These are phyloP conservation scores for Alternaria alternata DNA, from an alignment of 2,329 filamentous ascomycete genomes.

Conservation along the genomic window DNA sequence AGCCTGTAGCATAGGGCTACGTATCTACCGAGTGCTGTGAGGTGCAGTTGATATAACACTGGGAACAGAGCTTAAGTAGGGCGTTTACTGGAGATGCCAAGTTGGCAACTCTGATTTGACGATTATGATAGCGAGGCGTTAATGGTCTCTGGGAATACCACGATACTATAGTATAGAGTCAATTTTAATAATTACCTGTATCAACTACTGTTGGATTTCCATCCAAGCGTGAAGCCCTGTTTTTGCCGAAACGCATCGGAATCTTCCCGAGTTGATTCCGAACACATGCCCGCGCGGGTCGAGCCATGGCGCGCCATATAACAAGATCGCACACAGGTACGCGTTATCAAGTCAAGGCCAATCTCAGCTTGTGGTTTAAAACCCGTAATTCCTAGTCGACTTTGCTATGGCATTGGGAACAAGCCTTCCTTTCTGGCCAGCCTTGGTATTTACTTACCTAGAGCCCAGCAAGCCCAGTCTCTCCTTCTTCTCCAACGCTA, in stretches of 20 bases:
- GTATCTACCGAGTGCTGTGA: not conserved
- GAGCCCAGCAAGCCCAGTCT: conserved; percentile 32
- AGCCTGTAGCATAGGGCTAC: not conserved
- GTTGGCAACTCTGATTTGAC: not conserved
- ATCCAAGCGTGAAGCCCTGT: not conserved
- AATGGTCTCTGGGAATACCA: not conserved
- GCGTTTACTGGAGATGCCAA: not conserved
- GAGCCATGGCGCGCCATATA: not conserved
- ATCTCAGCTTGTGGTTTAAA: not conserved
- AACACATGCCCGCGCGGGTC: not conserved
- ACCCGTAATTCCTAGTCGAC: not conserved
- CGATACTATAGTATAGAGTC: not conserved
- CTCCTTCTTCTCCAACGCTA: not conserved
- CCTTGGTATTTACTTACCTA: conserved; percentile 38
- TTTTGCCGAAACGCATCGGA: not conserved
- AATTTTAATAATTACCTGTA: not conserved
- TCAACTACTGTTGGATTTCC: not conserved
- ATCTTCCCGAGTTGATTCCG: not conserved
- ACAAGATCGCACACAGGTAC: not conserved
- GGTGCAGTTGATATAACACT: not conserved
- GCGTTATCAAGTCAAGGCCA: not conserved
- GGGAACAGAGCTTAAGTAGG: not conserved
- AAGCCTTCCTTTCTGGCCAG: conserved; percentile 34
- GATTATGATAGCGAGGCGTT: conserved; percentile 3
- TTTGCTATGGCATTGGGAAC: conserved; percentile 25